phyloP scores from a whole-genome alignment of 2,329 filamentous ascomycete genomes.

The Knufia petricola region DNA sequence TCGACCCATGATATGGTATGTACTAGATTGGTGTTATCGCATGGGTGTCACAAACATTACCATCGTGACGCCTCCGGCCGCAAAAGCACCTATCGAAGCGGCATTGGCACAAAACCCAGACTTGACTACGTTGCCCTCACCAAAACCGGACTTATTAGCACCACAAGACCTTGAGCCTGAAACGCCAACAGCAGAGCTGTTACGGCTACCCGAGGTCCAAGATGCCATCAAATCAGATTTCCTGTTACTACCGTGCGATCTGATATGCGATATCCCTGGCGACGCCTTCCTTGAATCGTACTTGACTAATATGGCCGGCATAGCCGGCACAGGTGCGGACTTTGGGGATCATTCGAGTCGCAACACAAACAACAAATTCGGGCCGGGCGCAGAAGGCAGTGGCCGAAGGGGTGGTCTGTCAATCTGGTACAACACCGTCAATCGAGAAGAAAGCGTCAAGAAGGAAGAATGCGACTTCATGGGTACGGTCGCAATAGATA shows the following conservation, averaged over 20 bases:
- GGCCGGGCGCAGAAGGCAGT: constrained; percentile 45
- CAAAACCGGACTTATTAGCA: constrained; percentile 59
- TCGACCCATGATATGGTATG: constrained; percentile 42
- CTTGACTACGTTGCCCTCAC: constrained; percentile 39
- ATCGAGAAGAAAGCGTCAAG: constrained; percentile 62
- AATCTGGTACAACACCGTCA: constrained; percentile 85
- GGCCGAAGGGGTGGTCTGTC: constrained; percentile 69
- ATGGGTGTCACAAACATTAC: constrained; percentile 40
- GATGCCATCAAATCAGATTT: constrained; percentile 76
- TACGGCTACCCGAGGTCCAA: constrained; percentile 74
- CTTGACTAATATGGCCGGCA: constrained; percentile 72
- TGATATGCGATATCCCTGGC: constrained; percentile 81
- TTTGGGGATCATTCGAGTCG: constrained; percentile 17
- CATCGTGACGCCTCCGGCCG: constrained; percentile 38
- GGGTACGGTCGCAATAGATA: constrained; percentile 59
- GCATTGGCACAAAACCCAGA: constrained; percentile 42
- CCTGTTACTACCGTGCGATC: constrained; percentile 80
- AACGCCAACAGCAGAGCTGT: constrained; percentile 79
- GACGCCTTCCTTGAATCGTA: constrained; percentile 78
- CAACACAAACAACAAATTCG: constrained; percentile 36
- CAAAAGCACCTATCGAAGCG: constrained; percentile 35
- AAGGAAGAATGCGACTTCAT: constrained; percentile 90
- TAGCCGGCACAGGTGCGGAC: constrained; percentile 41
- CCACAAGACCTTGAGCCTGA: constrained; percentile 68
- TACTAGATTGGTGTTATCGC: constrained; percentile 40